These are phyloP conservation scores for Striga hermonthica DNA, from an alignment of 305 asterid species.

Conservation along the genomic window DNA sequence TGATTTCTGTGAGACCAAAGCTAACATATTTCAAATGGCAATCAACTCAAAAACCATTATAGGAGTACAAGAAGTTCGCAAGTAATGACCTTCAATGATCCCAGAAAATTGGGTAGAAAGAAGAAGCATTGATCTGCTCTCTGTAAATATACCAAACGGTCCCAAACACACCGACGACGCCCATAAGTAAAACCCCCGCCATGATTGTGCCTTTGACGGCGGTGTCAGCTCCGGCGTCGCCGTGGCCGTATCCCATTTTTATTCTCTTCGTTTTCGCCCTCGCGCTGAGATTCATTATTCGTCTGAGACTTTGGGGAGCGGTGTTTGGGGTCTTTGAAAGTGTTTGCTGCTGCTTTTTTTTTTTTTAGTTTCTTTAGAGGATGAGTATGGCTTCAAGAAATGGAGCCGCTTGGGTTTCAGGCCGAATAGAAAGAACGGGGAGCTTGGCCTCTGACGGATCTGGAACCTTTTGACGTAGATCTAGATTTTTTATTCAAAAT, in stretches of 20 bases:
- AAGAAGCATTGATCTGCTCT: conserved; percentile 84
- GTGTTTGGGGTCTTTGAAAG: conserved; percentile 54
- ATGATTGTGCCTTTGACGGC: conserved; percentile 84
- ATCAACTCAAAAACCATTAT: conserved; percentile 21
- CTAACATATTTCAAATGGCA: neutral
- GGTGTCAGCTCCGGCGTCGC: conserved; percentile 38
- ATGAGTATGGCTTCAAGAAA: conserved; percentile 75
- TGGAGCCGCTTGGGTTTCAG: conserved; percentile 62
- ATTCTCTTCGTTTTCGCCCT: conserved; percentile 42
- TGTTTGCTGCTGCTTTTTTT: conserved; percentile 43
- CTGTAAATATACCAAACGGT: conserved; percentile 66
- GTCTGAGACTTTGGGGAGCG: conserved; percentile 59
- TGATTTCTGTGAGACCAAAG: conserved; percentile 1
- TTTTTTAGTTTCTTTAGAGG: conserved; percentile 76
- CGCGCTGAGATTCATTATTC: conserved; percentile 54
- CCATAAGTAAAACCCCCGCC: conserved; percentile 85
- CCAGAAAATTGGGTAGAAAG: conserved; percentile 80
- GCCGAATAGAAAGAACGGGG: conserved; percentile 39
- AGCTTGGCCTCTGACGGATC: conserved; percentile 33
- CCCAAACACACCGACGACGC: conserved; percentile 87
- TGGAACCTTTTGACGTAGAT: too few species aligned
- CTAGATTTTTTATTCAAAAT: too few species aligned
- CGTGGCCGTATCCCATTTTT: conserved; percentile 29
- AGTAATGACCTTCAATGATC: conserved; percentile 65
- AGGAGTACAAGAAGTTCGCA: neutral